Percentiles rank a stretch among this genome's conserved stretches.
Conservation (phyloP, 2,329 filamentous ascomycete species). For the Bipolaris cookei region DNA sequence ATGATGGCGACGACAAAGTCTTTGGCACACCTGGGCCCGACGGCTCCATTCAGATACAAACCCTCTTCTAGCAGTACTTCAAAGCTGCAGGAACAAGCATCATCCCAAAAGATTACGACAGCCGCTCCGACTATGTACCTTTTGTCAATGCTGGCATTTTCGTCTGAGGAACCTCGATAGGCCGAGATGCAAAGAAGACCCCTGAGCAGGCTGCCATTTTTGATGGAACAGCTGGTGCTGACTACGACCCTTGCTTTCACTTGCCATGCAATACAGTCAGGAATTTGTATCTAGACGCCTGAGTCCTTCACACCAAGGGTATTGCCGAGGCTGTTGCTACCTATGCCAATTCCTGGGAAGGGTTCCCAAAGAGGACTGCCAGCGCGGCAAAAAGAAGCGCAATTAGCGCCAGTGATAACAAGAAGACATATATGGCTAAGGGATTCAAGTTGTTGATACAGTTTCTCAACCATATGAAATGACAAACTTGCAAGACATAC, state of each 20-base stretch:
- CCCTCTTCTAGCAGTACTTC: too few species aligned
- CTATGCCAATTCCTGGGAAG: not conserved
- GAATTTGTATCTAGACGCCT: not conserved
- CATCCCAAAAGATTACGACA: not conserved
- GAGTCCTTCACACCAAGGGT: not conserved
- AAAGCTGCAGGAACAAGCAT: not conserved
- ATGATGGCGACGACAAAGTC: not conserved
- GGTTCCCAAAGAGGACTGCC: not conserved
- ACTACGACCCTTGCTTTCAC: not conserved
- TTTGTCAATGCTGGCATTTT: not conserved
- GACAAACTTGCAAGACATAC: too few species aligned
- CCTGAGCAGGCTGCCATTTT: not conserved
- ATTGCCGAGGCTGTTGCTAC: not conserved
- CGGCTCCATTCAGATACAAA: too few species aligned
- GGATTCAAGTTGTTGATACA: too few species aligned
- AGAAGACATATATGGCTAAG: too few species aligned
- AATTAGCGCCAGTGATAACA: too few species aligned
- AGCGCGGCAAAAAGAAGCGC: too few species aligned
- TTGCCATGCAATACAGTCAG: not conserved
- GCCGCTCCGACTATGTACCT: not conserved
- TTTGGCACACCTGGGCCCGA: not conserved
- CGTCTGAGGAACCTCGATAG: not conserved
- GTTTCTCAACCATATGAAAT: too few species aligned
- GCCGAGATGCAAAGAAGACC: not conserved
- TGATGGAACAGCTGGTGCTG: not conserved